phyloP scores from a whole-genome alignment of 768 basidiomycete species.

The Russula dissimulans region DNA sequence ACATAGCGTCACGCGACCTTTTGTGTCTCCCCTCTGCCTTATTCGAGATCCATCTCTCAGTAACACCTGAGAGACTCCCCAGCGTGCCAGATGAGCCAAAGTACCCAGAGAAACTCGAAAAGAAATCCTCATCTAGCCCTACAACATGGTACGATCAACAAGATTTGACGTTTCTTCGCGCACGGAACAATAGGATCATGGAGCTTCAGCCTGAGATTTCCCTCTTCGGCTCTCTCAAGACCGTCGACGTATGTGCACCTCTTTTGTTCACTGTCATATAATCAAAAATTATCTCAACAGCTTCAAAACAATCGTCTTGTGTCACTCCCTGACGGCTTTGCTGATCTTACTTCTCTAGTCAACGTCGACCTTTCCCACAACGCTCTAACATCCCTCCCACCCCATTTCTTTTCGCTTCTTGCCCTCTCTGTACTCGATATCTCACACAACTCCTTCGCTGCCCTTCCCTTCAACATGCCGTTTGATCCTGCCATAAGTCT shows the following conservation, averaged over 20 bases:
- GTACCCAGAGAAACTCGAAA: constrained; percentile 26
- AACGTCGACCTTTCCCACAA: constrained; percentile 71
- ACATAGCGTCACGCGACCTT: constrained; percentile 64
- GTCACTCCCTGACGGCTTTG: constrained; percentile 53
- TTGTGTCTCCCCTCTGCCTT: constrained; percentile 67
- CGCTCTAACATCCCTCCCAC: constrained; percentile 50
- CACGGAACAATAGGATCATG: constrained; percentile 70
- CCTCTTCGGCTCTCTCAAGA: constrained; percentile 75
- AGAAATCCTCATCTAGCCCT: constrained; percentile 34
- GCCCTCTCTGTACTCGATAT: constrained; percentile 57
- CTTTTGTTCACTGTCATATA: not conserved
- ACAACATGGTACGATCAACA: constrained; percentile 72
- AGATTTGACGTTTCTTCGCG: constrained; percentile 66
- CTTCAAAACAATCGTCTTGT: constrained; percentile 66
- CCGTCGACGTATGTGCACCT: constrained; percentile 51
- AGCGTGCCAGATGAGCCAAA: constrained; percentile 55
- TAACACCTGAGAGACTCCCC: constrained; percentile 62
- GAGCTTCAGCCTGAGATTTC: constrained; percentile 79
- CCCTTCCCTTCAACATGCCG: constrained; percentile 53
- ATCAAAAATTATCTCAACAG: constrained; percentile 29
- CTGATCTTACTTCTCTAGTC: constrained; percentile 58
- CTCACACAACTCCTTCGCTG: constrained; percentile 56
- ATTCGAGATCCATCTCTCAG: constrained; percentile 70
- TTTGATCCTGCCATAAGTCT: constrained; percentile 30
- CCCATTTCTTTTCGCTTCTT: constrained; percentile 59